Conservation (phyloP, 2,329 filamentous ascomycete species). For the Bertia moriformis region DNA sequence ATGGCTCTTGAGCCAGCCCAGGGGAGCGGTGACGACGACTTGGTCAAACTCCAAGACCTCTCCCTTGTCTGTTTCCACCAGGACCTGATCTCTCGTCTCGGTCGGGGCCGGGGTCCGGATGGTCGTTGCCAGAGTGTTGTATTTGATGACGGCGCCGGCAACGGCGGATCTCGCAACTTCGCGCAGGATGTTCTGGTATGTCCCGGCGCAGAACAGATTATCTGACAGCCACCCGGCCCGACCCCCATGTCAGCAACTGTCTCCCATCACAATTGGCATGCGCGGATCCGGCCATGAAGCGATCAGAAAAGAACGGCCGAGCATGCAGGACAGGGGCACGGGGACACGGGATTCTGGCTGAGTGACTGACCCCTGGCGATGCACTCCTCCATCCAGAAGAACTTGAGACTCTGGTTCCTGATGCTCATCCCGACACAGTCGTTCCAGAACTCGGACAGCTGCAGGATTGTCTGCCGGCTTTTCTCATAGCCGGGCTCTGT, state of each 20-base stretch:
- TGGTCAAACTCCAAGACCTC: constrained; percentile 43
- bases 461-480: constrained; percentile 22
- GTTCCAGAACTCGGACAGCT: constrained; percentile 53
- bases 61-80: constrained; percentile 28
- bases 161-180: constrained; percentile 41
- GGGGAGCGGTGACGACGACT: neutral
- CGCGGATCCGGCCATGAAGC: no score
- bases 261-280: no score
- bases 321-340: constrained; percentile 1
- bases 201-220: constrained; percentile 44
- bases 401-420: constrained; percentile 53
- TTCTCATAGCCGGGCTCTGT: constrained; percentile 28
- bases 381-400: constrained; percentile 66
- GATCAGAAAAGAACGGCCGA: no score
- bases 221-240: no score
- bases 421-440: constrained; percentile 55
- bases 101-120: no score
- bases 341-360: constrained; percentile 15
- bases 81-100: constrained; percentile 17
- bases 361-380: constrained; percentile 51
- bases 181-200: constrained; percentile 40
- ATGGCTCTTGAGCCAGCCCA: neutral
- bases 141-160: constrained; percentile 36
- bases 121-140: constrained; percentile 28
- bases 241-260: no score